phyloP scores from a whole-genome alignment of 1,284 basidiomycete genomes.

The Tylopilus sp. region DNA sequence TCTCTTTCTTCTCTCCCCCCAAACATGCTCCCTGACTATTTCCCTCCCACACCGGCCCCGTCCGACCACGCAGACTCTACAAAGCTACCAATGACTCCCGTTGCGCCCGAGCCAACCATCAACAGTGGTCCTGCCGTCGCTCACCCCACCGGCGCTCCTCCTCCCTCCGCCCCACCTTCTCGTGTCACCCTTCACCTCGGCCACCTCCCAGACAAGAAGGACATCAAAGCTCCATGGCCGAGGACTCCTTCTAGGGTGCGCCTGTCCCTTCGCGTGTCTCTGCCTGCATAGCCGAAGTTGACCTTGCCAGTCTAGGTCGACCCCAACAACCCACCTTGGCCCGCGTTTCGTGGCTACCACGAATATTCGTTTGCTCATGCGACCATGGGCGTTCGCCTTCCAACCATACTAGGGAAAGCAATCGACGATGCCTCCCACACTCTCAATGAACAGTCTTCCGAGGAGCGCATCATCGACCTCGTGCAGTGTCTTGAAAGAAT shows the following conservation, averaged over 20 bases:
- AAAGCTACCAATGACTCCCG: conserved; percentile 12
- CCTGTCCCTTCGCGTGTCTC: conserved; percentile 7
- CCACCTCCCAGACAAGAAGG: conserved; percentile 66
- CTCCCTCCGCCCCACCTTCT: conserved; percentile 43
- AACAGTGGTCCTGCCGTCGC: neutral
- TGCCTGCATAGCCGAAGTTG: neutral
- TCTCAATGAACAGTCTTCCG: conserved; percentile 82
- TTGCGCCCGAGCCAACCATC: neutral
- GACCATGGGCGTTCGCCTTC: conserved; percentile 90
- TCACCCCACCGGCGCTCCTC: conserved; percentile 16
- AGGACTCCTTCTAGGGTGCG: conserved; percentile 65
- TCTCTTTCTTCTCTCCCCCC: neutral
- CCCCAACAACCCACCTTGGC: conserved; percentile 97
- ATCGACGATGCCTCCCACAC: conserved; percentile 92
- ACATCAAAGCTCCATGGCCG: conserved; percentile 66
- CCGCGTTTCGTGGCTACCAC: conserved; percentile 92
- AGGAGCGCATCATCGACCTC: conserved; percentile 86
- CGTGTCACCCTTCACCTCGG: conserved; percentile 65
- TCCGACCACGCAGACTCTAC: conserved; percentile 11
- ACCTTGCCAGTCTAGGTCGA: conserved; percentile 49
- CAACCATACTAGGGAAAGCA: conserved; percentile 94
- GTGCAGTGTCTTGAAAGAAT: conserved; percentile 84
- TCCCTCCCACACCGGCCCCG: conserved; percentile 22
- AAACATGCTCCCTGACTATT: conserved; percentile 27
- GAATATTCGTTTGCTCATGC: conserved; percentile 94